Conservation (phyloP, 305 asterid species). For the Stenogyne calaminthoides region DNA sequence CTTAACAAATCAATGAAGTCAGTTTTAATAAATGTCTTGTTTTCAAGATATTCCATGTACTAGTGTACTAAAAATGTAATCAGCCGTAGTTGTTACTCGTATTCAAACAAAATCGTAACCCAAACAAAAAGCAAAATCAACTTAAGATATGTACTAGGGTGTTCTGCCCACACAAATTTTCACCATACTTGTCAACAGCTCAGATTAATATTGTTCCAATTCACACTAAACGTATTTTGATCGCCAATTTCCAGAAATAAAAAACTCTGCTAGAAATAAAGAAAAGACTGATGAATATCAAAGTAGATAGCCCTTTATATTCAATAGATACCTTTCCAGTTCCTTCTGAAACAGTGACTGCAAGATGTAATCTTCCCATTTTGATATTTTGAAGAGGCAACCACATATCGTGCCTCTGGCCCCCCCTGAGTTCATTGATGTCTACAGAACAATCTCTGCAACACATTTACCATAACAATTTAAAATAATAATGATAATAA, state of each 20-base stretch:
- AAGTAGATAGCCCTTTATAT: constrained; percentile 18
- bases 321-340: constrained; percentile 56
- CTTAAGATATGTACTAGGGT: not conserved
- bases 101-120: not conserved
- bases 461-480: constrained; percentile 28
- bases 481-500: not conserved
- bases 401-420: constrained; percentile 93
- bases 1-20: not conserved
- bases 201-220: not conserved
- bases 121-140: constrained; percentile 5
- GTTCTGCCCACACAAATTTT: not conserved
- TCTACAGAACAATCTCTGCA: constrained; percentile 74
- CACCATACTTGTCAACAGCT: not conserved
- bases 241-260: constrained; percentile 1
- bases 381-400: constrained; percentile 82
- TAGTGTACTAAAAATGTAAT: not conserved
- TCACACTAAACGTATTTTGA: constrained; percentile 1
- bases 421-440: constrained; percentile 68
- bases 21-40: not conserved
- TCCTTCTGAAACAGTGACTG: constrained; percentile 61
- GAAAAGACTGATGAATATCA: constrained; percentile 2
- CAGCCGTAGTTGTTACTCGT: not conserved
- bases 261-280: constrained; percentile 3
- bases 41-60: too few species aligned
- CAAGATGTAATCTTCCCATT: constrained; percentile 89